phyloP scores from a whole-genome alignment of 1,284 basidiomycete species.

The Ustilago shanxiensis region DNA sequence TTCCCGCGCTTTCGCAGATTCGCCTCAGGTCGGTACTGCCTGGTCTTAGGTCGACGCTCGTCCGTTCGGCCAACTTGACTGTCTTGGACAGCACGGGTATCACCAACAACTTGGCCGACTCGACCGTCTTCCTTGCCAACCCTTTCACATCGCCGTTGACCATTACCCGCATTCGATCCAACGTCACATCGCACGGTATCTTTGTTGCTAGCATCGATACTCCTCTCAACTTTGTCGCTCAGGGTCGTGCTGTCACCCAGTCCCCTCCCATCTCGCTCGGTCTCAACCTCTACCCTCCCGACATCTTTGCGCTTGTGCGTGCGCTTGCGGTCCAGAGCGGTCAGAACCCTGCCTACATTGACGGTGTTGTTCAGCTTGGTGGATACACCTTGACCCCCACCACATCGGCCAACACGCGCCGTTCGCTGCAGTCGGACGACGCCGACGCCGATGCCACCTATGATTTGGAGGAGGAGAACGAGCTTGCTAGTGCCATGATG shows the following conservation, averaged over 20 bases:
- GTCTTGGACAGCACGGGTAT: conserved; percentile 79
- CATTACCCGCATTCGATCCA: conserved; percentile 78
- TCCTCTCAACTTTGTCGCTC: conserved; percentile 74
- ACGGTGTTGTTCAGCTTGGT: conserved; percentile 79
- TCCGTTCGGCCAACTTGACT: conserved; percentile 75
- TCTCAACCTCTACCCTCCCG: conserved; percentile 80
- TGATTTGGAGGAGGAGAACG: conserved; percentile 56
- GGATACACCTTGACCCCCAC: conserved; percentile 77
- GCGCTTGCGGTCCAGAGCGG: conserved; percentile 78
- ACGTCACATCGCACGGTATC: conserved; percentile 78
- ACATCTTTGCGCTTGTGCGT: conserved; percentile 80
- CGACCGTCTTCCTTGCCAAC: conserved; percentile 78
- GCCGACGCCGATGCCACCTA: conserved; percentile 28
- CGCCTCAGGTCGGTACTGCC: conserved; percentile 77
- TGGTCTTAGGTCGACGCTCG: conserved; percentile 76
- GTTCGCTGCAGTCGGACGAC: conserved; percentile 25
- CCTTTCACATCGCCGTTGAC: conserved; percentile 78
- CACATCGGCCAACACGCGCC: conserved; percentile 50
- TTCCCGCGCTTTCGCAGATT: conserved; percentile 77
- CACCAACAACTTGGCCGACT: conserved; percentile 77
- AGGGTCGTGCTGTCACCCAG: conserved; percentile 75
- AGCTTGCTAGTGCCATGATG: conserved; percentile 55
- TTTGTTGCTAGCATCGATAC: conserved; percentile 78
- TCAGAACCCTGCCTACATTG: conserved; percentile 76
- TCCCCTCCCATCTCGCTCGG: conserved; percentile 77